phyloP scores from a whole-genome alignment of 352 stramenopile genomes.

The Phytophthora brassicae region DNA sequence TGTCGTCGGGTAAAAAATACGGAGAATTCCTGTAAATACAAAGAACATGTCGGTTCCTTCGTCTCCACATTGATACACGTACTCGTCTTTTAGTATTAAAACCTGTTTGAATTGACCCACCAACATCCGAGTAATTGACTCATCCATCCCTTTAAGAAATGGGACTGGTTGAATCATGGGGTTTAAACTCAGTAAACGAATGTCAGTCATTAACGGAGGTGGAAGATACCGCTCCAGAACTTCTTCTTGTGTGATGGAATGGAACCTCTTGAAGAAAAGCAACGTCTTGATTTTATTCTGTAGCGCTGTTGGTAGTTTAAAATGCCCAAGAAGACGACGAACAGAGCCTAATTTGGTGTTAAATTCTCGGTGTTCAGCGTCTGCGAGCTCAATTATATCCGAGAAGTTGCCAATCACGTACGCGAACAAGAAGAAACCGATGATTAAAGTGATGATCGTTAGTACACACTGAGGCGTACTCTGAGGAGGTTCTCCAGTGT shows the following conservation, averaged over 20 bases:
- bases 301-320: slow-evolving; percentile 37
- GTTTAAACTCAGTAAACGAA: slow-evolving; percentile 44
- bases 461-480: slow-evolving; percentile 46
- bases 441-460: slow-evolving; percentile 42
- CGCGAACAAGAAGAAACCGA: slow-evolving; percentile 56
- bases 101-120: slow-evolving; percentile 44
- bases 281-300: slow-evolving; percentile 51
- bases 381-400: slow-evolving; percentile 50
- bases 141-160: slow-evolving; percentile 41
- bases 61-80: slow-evolving; percentile 39
- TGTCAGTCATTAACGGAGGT: slow-evolving; percentile 49
- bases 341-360: slow-evolving; percentile 48
- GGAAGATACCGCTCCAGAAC: slow-evolving; percentile 44
- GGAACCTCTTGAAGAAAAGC: slow-evolving; percentile 61
- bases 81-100: slow-evolving; percentile 42
- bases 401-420: slow-evolving; percentile 63
- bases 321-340: slow-evolving; percentile 48
- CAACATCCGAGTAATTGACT: slow-evolving; percentile 43
- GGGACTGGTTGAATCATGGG: slow-evolving; percentile 54
- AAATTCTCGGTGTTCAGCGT: slow-evolving; percentile 51
- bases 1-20: slow-evolving; percentile 13
- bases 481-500: slow-evolving; percentile 43
- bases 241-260: slow-evolving; percentile 56
- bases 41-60: slow-evolving; percentile 59
- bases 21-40: slow-evolving; percentile 45